A percentile compares a stretch with the other conserved stretches of the same genome.
These are phyloP conservation scores for Puccinia triticina DNA, from an alignment of 1,284 basidiomycete species.

Conservation along the genomic window DNA sequence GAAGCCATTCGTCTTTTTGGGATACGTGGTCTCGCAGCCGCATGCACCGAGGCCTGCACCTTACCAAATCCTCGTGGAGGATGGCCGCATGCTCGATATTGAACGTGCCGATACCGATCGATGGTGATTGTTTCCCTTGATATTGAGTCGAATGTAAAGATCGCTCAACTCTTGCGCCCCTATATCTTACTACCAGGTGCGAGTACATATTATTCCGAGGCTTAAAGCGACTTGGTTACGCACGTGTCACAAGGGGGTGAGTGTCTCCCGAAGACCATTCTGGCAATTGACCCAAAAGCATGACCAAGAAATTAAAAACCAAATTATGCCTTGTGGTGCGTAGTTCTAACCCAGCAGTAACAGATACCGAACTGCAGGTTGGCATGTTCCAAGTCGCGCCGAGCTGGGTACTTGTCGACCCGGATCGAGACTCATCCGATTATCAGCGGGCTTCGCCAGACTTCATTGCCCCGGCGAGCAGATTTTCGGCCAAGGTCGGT, in stretches of 20 bases:
- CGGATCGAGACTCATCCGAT: slow-evolving; percentile 36
- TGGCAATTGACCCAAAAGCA: not conserved
- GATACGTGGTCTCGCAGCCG: slow-evolving; percentile 78
- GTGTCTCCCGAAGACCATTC: not conserved
- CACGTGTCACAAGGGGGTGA: slow-evolving; percentile 48
- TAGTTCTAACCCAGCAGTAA: slow-evolving; percentile 55
- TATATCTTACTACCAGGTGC: slow-evolving; percentile 35
- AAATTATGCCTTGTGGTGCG: slow-evolving; percentile 19
- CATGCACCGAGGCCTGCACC: slow-evolving; percentile 74
- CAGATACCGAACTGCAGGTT: slow-evolving; percentile 56
- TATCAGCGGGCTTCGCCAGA: slow-evolving; percentile 36
- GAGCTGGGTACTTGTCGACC: slow-evolving; percentile 36
- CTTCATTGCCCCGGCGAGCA: slow-evolving; percentile 8
- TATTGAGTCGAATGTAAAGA: slow-evolving; percentile 65
- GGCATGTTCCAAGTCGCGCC: slow-evolving; percentile 54
- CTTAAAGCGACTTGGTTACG: slow-evolving; percentile 45
- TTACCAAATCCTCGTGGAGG: slow-evolving; percentile 72
- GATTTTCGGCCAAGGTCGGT: slow-evolving; percentile 47
- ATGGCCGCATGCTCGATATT: slow-evolving; percentile 66
- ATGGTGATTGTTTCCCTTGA: slow-evolving; percentile 76
- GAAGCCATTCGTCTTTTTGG: slow-evolving; percentile 80
- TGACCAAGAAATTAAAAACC: too few species aligned
- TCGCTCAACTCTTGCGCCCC: not conserved
- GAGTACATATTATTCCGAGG: slow-evolving; percentile 50
- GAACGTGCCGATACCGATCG: slow-evolving; percentile 72